phyloP scores from a whole-genome alignment of 148 eudicot species.

The Drosera capensis region DNA sequence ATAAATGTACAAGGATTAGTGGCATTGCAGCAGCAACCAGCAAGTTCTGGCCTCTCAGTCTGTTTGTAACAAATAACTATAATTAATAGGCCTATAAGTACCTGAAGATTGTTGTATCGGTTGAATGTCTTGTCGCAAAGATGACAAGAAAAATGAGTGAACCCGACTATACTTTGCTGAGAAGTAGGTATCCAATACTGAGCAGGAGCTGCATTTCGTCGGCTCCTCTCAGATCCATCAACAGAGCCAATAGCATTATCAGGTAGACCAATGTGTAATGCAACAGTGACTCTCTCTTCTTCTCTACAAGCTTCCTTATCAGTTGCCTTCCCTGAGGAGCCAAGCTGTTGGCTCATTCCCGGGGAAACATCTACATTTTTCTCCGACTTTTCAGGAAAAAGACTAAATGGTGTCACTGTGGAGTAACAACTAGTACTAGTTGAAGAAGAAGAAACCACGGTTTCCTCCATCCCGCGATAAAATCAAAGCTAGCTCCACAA shows the following conservation, averaged over 20 bases:
- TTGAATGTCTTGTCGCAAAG: slow-evolving; percentile 67
- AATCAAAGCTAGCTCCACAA: neutral
- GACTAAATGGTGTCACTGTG: slow-evolving; percentile 16
- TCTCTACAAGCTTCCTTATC: slow-evolving; percentile 8
- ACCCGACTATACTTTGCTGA: slow-evolving; percentile 54
- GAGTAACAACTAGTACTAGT: neutral
- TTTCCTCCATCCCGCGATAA: neutral
- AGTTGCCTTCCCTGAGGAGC: neutral
- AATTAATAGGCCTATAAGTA: no score
- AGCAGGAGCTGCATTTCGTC: slow-evolving; percentile 1
- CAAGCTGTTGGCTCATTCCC: slow-evolving; percentile 8
- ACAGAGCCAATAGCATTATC: slow-evolving; percentile 2
- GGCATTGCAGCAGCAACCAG: no score
- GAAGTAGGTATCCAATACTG: slow-evolving; percentile 65
- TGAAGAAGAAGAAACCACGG: neutral
- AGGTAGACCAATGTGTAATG: slow-evolving; percentile 47
- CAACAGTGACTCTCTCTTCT: slow-evolving; percentile 28
- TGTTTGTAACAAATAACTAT: no score
- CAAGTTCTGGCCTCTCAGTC: no score
- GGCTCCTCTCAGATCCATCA: slow-evolving; percentile 1
- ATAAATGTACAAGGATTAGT: no score
- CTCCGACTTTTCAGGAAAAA: slow-evolving; percentile 22
- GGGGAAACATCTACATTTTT: slow-evolving; percentile 4
- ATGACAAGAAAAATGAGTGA: slow-evolving; percentile 72
- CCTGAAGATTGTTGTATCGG: slow-evolving; percentile 91